Conservation (phyloP, 139 green algal genomes). For the Pseudopediastrum boryanum region DNA sequence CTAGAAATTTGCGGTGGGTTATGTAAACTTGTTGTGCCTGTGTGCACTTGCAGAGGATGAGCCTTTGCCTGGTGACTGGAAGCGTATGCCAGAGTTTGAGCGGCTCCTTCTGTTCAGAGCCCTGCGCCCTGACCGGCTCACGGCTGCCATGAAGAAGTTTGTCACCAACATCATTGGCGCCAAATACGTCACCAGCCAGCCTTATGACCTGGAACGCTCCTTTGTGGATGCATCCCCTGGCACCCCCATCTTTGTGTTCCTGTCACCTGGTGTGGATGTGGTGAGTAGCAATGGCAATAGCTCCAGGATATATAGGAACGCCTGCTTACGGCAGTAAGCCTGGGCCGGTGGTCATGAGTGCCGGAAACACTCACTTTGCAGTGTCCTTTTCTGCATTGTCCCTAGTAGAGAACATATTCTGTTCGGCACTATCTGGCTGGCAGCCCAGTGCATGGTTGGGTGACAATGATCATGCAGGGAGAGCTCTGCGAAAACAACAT, state of each 20-base stretch:
- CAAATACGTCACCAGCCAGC: conserved; percentile 71
- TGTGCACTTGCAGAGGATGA: conserved; percentile 89
- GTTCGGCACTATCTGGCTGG: too few species aligned
- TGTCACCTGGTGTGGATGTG: conserved; percentile 77
- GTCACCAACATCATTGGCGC: conserved; percentile 79
- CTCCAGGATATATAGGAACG: too few species aligned
- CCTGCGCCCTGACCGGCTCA: conserved; percentile 87
- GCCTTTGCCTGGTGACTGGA: conserved; percentile 91
- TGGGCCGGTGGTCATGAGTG: too few species aligned
- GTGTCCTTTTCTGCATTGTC: too few species aligned
- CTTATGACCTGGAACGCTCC: conserved; percentile 80
- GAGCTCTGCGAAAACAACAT: too few species aligned
- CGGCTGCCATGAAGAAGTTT: conserved; percentile 82
- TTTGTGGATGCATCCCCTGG: conserved; percentile 67
- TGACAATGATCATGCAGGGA: too few species aligned
- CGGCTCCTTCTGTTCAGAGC: conserved; percentile 82
- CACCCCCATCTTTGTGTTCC: conserved; percentile 90
- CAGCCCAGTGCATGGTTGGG: too few species aligned
- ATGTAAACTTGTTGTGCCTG: too few species aligned
- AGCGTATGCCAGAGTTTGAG: conserved; percentile 88
- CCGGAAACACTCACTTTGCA: too few species aligned
- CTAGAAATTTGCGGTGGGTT: too few species aligned
- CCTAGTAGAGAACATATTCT: too few species aligned
- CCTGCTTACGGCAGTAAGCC: too few species aligned
- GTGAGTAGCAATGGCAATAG: conserved; percentile 11